Base-by-base conservation (phyloP, 768 basidiomycete genomes). In the Psilocybe cubensis region DNA sequence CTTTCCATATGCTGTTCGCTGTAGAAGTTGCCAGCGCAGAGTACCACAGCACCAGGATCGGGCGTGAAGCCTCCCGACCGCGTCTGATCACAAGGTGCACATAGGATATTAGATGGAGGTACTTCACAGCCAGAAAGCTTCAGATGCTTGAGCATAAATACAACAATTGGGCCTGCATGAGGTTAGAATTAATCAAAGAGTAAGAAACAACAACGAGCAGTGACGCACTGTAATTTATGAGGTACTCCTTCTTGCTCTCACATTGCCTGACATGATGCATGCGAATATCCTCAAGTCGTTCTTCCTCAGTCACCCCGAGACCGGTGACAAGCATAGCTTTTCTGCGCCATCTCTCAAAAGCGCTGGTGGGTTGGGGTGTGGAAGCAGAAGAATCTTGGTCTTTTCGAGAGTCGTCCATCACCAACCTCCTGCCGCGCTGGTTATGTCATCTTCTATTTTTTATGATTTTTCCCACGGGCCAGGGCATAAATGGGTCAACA, bases 71-170 rank as follows among this genome's bases (percentile, higher is more conserved):
- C 96, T 8, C 96, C 97, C 3, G 92, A 83, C 12, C 81, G 83
- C 24, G 75, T 70, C 56, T 70, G 68, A 66, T 89, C 88, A 76
- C 97, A 98, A 2, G 96, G 92, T 4, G 85, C 78, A 74, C 96
- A 98, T 61, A 90, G 76, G 27, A 98, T 80, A 57, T 94, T 89
- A 21, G 83, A 78, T 1, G 85, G 74, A 3, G 88, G 83, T 20
- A 94, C 86, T 4, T 83, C 76, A 61, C 87, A 89, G 3, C 92
- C 89, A 6, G 86, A 84, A 1, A 88, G 78, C 59, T 83, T 77
- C n/a, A 98, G 82, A 66, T 97, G 95, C 66, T 94, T 89, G 33
- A 95, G 79, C 89, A 99, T 93, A 75, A 98, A 97, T 8, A 88
- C 83, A 1, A 98, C 83, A 3, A 86, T 76, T 10, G 95, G 94